Evolutionary conservation across 441 rosid species (phyloP), one percentile per base, ranked within the genome.

Genomic region (Viola pubescens): DNA sequence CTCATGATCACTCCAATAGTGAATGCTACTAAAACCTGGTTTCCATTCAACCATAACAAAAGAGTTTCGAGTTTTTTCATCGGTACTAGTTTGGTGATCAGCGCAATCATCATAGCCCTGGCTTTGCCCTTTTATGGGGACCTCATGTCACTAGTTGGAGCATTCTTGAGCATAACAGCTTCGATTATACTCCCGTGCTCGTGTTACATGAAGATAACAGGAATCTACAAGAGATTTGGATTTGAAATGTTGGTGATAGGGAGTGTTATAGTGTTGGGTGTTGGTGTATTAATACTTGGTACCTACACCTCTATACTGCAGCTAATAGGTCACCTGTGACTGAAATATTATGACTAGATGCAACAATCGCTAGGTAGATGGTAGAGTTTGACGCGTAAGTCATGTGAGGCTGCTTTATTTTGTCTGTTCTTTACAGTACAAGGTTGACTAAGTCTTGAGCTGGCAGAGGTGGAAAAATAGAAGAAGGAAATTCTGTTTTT

Each of bases 131-230:
- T 85, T 56, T 87, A 87, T 2, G 95, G 84, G 52, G 75, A 79
- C 10, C 82, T 92, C 42, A 92, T 89, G 98, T 84, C 87, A 2
- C 66, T 92, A 64, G 95, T 92, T 0, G 97, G 98, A 62, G 95
- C 98, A 9, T 82, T 87, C 62, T 72, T 92, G 68, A 85, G 98
- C 34, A 64, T 77, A 16, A 69, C 83, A 3, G 89, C 94, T 0
- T 87, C 95, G 0, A 74, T 85, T 37, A 68, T 87, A 64, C 66
- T 92, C 26, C 95, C 97, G 0, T 89, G 90, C 64, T 41, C 73
- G 46, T 92, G 97, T 69, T 89, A 89, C 80, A 41, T 85, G 75
- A 92, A 87, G 85, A 82, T 92, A 40, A 77, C 94, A 0, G 87
- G 90, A 7, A 64, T n/a, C 39, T 77, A 79, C 59, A 47, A 44